Evolutionary conservation across 1,284 basidiomycete species (phyloP).

Genomic region (Phellopilus nigrolimitatus): DNA sequence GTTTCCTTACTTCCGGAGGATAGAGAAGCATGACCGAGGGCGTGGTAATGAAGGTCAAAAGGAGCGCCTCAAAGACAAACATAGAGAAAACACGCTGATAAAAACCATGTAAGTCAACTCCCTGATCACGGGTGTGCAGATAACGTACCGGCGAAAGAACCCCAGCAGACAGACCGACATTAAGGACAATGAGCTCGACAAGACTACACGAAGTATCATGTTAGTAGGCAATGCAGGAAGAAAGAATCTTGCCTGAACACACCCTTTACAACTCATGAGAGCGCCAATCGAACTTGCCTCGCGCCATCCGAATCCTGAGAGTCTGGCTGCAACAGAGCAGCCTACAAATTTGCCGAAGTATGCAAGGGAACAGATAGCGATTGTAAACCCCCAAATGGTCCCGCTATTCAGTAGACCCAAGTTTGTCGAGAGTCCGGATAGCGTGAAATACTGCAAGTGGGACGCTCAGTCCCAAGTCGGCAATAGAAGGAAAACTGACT

Average conservation of each 20-base stretch:
- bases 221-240: background rate
- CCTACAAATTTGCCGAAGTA: constrained; percentile 58
- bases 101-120: constrained; percentile 5
- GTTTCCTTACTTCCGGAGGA: constrained; percentile 57
- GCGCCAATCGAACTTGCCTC: constrained; percentile 65
- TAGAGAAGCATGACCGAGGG: constrained; percentile 79
- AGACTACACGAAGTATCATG: constrained; percentile 27
- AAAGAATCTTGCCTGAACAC: constrained; percentile 21
- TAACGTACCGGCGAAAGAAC: constrained; percentile 60
- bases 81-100: constrained; percentile 68
- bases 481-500: constrained; percentile 3
- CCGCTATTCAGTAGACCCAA: constrained; percentile 57
- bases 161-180: constrained; percentile 62
- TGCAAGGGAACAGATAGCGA: constrained; percentile 45
- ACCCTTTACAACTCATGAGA: constrained; percentile 74
- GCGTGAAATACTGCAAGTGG: constrained; percentile 47
- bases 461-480: constrained; percentile 6
- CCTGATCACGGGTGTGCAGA: constrained; percentile 8
- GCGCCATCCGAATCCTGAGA: constrained; percentile 50
- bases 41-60: constrained; percentile 87
- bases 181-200: constrained; percentile 63
- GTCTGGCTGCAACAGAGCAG: constrained; percentile 48
- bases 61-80: constrained; percentile 87
- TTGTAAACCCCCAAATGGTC: constrained; percentile 59
- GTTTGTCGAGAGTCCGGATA: constrained; percentile 65